Evolutionary conservation across 257 asterid species (phyloP).

Genomic region (Scutellaria minor): DNA sequence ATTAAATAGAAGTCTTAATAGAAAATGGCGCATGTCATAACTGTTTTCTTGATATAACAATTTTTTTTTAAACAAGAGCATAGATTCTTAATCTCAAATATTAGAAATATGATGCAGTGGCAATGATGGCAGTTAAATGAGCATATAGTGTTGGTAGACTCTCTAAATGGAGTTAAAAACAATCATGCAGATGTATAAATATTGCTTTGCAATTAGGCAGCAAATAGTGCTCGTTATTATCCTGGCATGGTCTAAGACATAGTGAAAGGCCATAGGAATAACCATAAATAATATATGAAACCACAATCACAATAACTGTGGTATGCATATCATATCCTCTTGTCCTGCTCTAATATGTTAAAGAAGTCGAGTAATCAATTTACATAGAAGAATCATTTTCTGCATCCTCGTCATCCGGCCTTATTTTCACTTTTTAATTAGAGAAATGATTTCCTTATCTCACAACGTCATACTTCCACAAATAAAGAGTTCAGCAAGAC

Average conservation of each 20-base stretch:
- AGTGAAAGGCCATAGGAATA: not conserved
- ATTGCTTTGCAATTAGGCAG: not conserved
- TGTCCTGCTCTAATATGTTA: not conserved
- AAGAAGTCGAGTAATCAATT: not conserved
- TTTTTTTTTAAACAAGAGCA: not conserved
- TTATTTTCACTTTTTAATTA: too few species aligned
- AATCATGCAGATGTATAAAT: too few species aligned
- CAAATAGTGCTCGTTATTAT: too few species aligned
- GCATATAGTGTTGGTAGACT: not conserved
- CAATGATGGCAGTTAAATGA: not conserved
- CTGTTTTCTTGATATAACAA: too few species aligned
- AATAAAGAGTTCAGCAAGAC: too few species aligned
- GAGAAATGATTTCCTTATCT: too few species aligned
- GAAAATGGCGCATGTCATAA: not conserved
- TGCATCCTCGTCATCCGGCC: not conserved
- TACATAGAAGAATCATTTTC: not conserved
- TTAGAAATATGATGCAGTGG: not conserved
- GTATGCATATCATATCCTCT: not conserved
- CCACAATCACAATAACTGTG: too few species aligned
- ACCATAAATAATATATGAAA: not conserved
- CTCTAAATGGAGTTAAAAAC: not conserved
- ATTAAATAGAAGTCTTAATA: conserved; percentile 19
- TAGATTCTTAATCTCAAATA: not conserved
- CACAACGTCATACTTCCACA: too few species aligned
- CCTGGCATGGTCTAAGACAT: not conserved